Percentiles rank a stretch among this genome's conserved stretches.
These are phyloP conservation scores for Coemansia sp. DNA, from an alignment of 192 early-diverging fungal species.

Conservation along the genomic window DNA sequence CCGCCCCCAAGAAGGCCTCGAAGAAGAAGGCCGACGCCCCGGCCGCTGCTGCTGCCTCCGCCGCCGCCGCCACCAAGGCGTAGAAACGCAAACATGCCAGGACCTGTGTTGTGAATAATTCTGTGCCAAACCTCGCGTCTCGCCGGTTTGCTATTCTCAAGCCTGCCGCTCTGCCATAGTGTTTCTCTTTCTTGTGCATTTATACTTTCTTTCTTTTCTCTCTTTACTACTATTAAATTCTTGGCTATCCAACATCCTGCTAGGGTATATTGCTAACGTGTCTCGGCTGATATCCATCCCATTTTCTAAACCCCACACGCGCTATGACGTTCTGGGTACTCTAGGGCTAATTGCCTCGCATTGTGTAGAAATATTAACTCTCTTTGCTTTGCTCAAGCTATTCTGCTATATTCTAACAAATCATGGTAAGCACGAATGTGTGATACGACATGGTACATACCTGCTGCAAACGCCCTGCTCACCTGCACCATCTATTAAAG, in stretches of 20 bases:
- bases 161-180: neutral
- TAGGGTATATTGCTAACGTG: neutral
- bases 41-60: neutral
- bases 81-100: neutral
- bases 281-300: neutral
- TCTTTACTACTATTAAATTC: neutral
- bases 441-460: neutral
- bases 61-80: slow-evolving; percentile 6
- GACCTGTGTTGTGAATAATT: slow-evolving; percentile 16
- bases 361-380: too few relatives aligned
- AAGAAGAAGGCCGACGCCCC: slow-evolving; percentile 4
- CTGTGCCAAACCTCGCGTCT: slow-evolving; percentile 8
- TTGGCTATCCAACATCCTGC: neutral
- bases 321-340: neutral
- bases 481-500: neutral
- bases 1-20: slow-evolving; percentile 15
- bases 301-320: neutral
- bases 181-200: slow-evolving; percentile 8
- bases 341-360: neutral
- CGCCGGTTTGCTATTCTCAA: slow-evolving; percentile 6
- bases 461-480: neutral
- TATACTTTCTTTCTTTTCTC: slow-evolving; percentile 19
- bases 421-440: neutral
- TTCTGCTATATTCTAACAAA: neutral
- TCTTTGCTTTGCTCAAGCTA: neutral